Conservation (phyloP, 2,329 filamentous ascomycete genomes). For the Corniculantispora saksenae region DNA sequence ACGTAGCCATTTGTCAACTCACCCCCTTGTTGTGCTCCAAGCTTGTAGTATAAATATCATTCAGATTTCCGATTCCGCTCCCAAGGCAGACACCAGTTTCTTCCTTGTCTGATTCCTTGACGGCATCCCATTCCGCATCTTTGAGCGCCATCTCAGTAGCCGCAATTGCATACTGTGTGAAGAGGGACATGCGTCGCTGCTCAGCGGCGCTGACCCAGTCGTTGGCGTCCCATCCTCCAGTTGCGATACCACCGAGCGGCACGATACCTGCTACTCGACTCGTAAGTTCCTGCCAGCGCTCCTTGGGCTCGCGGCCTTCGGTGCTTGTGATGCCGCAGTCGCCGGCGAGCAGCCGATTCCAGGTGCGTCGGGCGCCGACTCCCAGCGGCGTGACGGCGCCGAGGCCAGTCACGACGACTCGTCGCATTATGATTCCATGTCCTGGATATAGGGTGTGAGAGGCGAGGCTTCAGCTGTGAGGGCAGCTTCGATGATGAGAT, state of each 20-base stretch:
- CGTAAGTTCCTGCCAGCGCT: slow-evolving; percentile 69
- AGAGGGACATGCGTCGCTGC: slow-evolving; percentile 80
- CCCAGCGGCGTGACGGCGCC: slow-evolving; percentile 83
- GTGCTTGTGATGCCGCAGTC: slow-evolving; percentile 80
- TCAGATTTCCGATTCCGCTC: slow-evolving; percentile 91
- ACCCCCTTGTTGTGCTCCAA: slow-evolving; percentile 74
- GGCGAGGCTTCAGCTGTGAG: neutral
- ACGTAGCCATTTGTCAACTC: slow-evolving; percentile 33
- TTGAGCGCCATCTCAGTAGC: slow-evolving; percentile 82
- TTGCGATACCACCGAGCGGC: slow-evolving; percentile 47
- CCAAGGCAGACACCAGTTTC: slow-evolving; percentile 88
- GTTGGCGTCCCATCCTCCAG: slow-evolving; percentile 50
- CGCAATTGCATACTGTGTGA: slow-evolving; percentile 88
- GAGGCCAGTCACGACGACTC: slow-evolving; percentile 82
- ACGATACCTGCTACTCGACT: slow-evolving; percentile 85
- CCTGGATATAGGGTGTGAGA: slow-evolving; percentile 20
- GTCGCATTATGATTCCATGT: slow-evolving; percentile 57
- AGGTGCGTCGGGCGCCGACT: slow-evolving; percentile 74
- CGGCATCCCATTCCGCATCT: slow-evolving; percentile 77
- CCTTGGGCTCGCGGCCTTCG: slow-evolving; percentile 56
- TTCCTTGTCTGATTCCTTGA: slow-evolving; percentile 63
- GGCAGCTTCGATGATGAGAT: neutral
- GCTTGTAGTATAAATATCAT: slow-evolving; percentile 85
- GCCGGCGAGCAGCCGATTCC: slow-evolving; percentile 77
- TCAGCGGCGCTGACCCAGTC: slow-evolving; percentile 58